These are phyloP conservation scores for Marasmius fiardii DNA, from an alignment of 1,284 basidiomycete genomes.

Conservation along the genomic window DNA sequence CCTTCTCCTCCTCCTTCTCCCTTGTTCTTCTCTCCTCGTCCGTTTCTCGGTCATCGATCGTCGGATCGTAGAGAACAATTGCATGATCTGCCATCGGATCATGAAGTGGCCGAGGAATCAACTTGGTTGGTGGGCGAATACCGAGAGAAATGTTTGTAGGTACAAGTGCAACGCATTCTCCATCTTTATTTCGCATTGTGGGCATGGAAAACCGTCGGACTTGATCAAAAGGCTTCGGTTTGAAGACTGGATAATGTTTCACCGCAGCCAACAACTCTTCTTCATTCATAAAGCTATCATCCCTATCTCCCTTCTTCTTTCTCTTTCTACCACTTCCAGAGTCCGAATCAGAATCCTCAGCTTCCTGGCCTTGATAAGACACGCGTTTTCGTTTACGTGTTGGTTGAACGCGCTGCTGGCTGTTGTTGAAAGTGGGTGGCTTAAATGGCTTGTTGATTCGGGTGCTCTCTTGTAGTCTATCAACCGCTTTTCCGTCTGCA, in stretches of 20 bases:
- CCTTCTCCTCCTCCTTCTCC: conserved; percentile 67
- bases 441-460: conserved; percentile 81
- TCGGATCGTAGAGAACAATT: conserved; percentile 97
- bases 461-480: conserved; percentile 65
- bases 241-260: conserved; percentile 81
- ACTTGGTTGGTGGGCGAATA: conserved; percentile 77
- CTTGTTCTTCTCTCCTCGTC: conserved; percentile 76
- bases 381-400: conserved; percentile 80
- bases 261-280: conserved; percentile 58
- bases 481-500: conserved; percentile 60
- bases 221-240: conserved; percentile 75
- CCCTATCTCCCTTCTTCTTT: conserved; percentile 59
- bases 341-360: conserved; percentile 47
- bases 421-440: conserved; percentile 51
- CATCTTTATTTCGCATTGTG: conserved; percentile 79
- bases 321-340: conserved; percentile 48
- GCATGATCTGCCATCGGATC: conserved; percentile 98
- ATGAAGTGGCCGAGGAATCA: conserved; percentile 89
- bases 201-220: conserved; percentile 84
- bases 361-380: conserved; percentile 71
- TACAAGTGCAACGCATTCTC: conserved; percentile 63
- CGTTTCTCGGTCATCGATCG: conserved; percentile 88
- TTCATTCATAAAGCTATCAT: conserved; percentile 52
- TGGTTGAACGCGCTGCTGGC: conserved; percentile 57
- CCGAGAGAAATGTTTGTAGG: conserved; percentile 81